Evolutionary conservation across 805 yeast genomes (phyloP).

Genomic region (Yarrowia sp.): DNA sequence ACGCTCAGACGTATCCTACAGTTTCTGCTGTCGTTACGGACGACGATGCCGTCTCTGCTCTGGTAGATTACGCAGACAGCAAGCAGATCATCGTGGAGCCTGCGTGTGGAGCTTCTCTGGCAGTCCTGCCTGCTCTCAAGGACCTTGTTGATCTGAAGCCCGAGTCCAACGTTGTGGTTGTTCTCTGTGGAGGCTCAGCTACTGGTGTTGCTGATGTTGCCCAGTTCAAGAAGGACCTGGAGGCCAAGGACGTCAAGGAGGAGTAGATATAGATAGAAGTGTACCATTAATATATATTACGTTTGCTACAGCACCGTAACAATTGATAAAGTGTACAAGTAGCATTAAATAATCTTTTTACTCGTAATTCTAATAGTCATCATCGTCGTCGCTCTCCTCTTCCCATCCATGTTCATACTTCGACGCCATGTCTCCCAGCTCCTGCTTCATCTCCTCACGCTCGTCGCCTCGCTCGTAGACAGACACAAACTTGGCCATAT

Average conservation of each 20-base stretch:
- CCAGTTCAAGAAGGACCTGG: background rate
- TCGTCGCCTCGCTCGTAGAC: constrained; percentile 30
- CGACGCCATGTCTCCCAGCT: constrained; percentile 29
- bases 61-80: constrained; percentile 48
- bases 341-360: too few relatives aligned
- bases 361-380: constrained; percentile 9
- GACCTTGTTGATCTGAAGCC: constrained; percentile 27
- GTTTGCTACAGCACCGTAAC: too few relatives aligned
- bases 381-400: constrained; percentile 29
- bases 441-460: constrained; percentile 34
- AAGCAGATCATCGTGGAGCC: constrained; percentile 57
- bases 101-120: constrained; percentile 67
- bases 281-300: too few relatives aligned
- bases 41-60: constrained; percentile 51
- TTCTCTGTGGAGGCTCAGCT: constrained; percentile 35
- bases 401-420: constrained; percentile 32
- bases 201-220: constrained; percentile 21
- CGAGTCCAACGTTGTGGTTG: constrained; percentile 31
- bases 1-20: constrained; percentile 43
- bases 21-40: constrained; percentile 49
- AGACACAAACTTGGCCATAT: constrained; percentile 31
- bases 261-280: background rate
- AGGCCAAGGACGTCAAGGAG: background rate
- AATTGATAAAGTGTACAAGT: too few relatives aligned
- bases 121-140: constrained; percentile 32